A percentile compares a stretch with the other conserved stretches of the same genome.
Conservation (phyloP, 208 protist genomes). For the Crithidia sp. region DNA sequence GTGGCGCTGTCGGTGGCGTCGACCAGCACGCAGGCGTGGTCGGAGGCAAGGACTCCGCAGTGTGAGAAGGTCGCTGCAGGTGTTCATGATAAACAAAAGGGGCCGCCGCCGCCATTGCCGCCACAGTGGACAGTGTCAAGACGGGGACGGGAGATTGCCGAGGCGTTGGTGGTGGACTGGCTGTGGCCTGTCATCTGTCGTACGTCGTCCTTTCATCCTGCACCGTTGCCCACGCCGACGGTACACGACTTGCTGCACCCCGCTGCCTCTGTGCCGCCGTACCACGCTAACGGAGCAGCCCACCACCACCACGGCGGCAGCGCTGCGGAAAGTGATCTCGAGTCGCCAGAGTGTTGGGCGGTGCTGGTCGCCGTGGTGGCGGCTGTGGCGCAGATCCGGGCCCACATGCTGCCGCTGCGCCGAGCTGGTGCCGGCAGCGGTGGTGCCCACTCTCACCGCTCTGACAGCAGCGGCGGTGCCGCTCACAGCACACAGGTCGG, state of each 20-base stretch:
- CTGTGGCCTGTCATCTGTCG: constrained; percentile 33
- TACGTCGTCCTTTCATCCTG: background rate
- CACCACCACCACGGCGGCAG: background rate
- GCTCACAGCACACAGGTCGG: background rate
- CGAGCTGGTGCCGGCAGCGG: background rate
- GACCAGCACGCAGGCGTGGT: background rate
- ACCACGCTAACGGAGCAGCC: background rate
- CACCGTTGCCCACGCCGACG: background rate
- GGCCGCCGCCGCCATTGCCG: too few species aligned
- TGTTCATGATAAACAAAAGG: too few species aligned
- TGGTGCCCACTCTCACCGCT: background rate
- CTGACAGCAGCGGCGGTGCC: background rate
- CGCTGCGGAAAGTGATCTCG: background rate
- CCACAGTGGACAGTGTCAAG: background rate
- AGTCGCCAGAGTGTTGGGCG: constrained; percentile 19
- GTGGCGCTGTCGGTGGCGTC: constrained; percentile 29
- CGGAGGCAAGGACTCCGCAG: background rate
- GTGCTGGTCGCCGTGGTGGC: constrained; percentile 25
- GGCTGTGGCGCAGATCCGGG: constrained; percentile 21
- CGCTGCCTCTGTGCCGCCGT: background rate
- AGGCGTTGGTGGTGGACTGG: constrained; percentile 23
- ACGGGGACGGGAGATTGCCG: constrained; percentile 19
- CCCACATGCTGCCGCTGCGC: constrained; percentile 16
- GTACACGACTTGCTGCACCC: background rate
- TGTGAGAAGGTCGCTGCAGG: background rate